A percentile compares a stretch with the other conserved stretches of the same genome.
These are phyloP conservation scores for Aureobasidium namibiae DNA, from an alignment of 2,329 filamentous ascomycete species.

Conservation along the genomic window DNA sequence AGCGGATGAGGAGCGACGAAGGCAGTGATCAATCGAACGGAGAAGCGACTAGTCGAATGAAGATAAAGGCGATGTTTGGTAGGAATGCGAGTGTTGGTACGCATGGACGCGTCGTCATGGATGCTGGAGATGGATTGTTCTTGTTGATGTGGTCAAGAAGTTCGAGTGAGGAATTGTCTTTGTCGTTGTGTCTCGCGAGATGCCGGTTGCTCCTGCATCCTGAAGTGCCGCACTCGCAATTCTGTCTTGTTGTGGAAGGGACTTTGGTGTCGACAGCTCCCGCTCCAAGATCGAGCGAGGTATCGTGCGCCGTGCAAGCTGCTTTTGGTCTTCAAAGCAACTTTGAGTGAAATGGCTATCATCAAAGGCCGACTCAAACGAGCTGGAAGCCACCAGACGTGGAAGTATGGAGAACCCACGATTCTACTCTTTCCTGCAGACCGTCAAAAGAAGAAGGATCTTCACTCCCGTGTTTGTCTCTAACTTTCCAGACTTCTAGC, in stretches of 20 bases:
- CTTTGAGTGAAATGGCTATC: no score
- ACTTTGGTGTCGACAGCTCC: neutral
- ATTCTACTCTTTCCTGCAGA: no score
- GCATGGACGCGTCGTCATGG: neutral
- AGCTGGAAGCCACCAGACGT: no score
- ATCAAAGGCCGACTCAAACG: no score
- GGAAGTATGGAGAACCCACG: no score
- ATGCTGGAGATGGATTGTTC: neutral
- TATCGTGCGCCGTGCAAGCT: no score
- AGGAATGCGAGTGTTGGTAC: neutral
- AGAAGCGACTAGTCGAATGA: neutral
- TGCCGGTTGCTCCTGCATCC: neutral
- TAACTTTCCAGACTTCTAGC: no score
- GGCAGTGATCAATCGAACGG: neutral
- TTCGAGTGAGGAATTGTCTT: neutral
- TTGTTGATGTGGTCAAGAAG: no score
- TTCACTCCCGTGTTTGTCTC: no score
- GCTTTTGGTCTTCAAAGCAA: no score
- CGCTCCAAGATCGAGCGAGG: neutral
- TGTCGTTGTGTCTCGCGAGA: neutral
- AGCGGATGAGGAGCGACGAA: neutral
- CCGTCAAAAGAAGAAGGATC: no score
- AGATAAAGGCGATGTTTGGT: neutral
- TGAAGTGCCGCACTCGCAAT: neutral
- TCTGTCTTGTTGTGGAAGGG: neutral